Evolutionary conservation across 768 basidiomycete genomes (phyloP).

Genomic region (Astraeus odoratus): DNA sequence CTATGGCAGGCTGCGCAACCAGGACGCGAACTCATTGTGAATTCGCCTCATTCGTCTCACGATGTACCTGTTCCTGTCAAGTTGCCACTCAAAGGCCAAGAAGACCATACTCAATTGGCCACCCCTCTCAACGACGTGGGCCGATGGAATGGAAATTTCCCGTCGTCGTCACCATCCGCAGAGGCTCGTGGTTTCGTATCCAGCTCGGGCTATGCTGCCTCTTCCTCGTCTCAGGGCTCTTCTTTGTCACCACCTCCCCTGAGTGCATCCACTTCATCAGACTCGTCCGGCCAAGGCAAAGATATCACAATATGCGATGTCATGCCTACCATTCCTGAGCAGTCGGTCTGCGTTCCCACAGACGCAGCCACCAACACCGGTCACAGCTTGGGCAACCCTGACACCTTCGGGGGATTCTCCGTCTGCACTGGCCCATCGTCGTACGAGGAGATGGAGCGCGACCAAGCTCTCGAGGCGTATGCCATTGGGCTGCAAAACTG

Average conservation of each 20-base stretch:
- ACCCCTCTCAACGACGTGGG: slow-evolving; percentile 29
- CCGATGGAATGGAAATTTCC: slow-evolving; percentile 32
- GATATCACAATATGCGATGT: no score
- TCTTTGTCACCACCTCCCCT: slow-evolving; percentile 3
- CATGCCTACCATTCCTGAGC: background rate
- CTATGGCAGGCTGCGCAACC: background rate
- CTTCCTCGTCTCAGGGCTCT: background rate
- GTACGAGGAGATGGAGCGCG: slow-evolving; percentile 18
- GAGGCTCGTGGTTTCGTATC: background rate
- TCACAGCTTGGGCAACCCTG: background rate
- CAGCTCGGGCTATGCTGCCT: background rate
- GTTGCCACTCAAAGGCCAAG: background rate
- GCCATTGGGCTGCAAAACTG: slow-evolving; percentile 22
- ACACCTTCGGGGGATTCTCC: background rate
- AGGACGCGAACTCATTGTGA: slow-evolving; percentile 2
- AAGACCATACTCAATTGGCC: slow-evolving; percentile 3
- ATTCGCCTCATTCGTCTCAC: no score
- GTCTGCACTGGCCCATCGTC: slow-evolving; percentile 3
- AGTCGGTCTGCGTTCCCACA: background rate
- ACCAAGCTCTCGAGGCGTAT: slow-evolving; percentile 24
- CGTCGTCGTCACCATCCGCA: slow-evolving; percentile 5
- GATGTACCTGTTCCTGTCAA: no score
- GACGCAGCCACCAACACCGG: background rate
- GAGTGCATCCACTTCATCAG: background rate
- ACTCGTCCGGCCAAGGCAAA: background rate